These are phyloP conservation scores for Vaccinium macrocarpon DNA, from an alignment of 148 eudicot genomes.

Conservation along the genomic window DNA sequence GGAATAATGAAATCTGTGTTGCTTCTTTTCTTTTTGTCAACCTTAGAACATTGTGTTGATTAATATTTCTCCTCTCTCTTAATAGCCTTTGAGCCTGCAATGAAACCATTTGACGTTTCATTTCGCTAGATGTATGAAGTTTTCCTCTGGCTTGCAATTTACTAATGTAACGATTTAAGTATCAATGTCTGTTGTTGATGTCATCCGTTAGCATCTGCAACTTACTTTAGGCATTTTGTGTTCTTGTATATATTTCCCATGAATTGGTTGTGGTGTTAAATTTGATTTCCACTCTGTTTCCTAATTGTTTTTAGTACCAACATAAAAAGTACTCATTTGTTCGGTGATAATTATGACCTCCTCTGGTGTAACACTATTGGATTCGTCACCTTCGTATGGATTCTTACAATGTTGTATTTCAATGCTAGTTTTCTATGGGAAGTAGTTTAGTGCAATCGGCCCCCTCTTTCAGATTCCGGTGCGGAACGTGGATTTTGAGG, in stretches of 20 bases:
- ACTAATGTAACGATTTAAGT: not conserved
- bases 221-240: not conserved
- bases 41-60: not conserved
- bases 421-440: no score
- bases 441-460: no score
- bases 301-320: no score
- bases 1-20: not conserved
- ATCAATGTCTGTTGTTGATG: not conserved
- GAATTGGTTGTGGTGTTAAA: no score
- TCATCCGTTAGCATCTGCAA: not conserved
- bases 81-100: not conserved
- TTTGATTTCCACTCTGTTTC: no score
- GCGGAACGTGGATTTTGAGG: no score
- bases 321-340: no score
- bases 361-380: no score
- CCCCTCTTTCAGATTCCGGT: no score
- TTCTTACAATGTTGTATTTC: no score
- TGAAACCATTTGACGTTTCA: not conserved
- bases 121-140: not conserved
- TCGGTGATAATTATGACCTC: no score
- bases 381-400: no score
- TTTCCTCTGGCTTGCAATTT: not conserved
- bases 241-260: not conserved
- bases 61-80: not conserved
- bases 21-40: not conserved